Evolutionary conservation across 116 monocot species (phyloP), one percentile per base, ranked within the genome.

Genomic region (Iris pallida): DNA sequence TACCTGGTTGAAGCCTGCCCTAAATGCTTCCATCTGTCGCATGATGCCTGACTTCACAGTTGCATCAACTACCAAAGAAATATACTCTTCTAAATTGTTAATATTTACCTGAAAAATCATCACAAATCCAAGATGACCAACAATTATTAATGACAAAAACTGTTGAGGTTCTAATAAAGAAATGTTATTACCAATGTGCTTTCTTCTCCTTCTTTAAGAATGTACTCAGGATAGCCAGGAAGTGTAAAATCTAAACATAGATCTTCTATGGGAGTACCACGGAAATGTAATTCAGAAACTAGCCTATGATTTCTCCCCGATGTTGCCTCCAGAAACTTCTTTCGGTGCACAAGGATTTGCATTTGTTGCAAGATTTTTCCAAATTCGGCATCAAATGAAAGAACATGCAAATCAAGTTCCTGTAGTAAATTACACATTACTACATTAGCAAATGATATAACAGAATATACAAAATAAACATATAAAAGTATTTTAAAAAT

Each of bases 151-250:
- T n/a, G n/a, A 20, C 14, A 12, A 49, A 49, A 42, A 17, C 9
- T 9, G 14, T 20, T 4, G 41, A 69, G 69, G 19, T 10, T 8
- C 4, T 19, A 62, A 14, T 57, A 41, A 20, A 47, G 14, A 40
- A n/a, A 57, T 59, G 1, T 11, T 10, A 42, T 41, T 82, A 92
- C 93, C 72, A 75, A 2, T 30, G 61, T 76, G 75, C 45, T 82
- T 68, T 90, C 92, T 51, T 71, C 74, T 30, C 78, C 90, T 74
- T 75, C 78, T 75, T 86, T 93, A 63, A 99, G 88, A 55, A 90
- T 41, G 40, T 93, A 99, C 69, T 90, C 90, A 48, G 93, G 99
- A 69, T 90, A 90, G 6, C 99, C 99, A 79, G 99, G 99, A 82
- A 99, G 90, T 57, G 90, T 81, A 46, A 93, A 99, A 80, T 90